Evolutionary conservation across 2,329 filamentous ascomycete species (phyloP).

Genomic region (Fusarium nygamai): DNA sequence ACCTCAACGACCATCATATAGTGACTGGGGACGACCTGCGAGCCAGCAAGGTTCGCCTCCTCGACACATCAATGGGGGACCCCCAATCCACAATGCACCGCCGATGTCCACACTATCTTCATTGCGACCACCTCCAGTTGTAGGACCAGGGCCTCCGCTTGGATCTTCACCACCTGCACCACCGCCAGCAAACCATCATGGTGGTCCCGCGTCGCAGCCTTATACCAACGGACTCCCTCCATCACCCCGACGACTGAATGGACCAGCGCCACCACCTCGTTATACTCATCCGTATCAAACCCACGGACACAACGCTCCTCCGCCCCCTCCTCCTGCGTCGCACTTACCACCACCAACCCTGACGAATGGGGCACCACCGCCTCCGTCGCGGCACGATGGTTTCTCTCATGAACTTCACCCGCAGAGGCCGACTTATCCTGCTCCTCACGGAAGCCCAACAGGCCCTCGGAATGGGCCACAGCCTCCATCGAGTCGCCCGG

Average conservation of each 20-base stretch:
- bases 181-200: conserved; percentile 53
- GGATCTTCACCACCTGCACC: conserved; percentile 56
- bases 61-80: conserved; percentile 62
- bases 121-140: conserved; percentile 61
- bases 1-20: conserved; percentile 45
- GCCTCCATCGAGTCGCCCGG: conserved; percentile 51
- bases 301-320: conserved; percentile 39
- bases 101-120: conserved; percentile 52
- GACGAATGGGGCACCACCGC: conserved; percentile 45
- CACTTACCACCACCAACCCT: conserved; percentile 46
- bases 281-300: conserved; percentile 53
- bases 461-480: conserved; percentile 53
- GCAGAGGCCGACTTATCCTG: conserved; percentile 54
- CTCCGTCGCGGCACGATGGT: conserved; percentile 45
- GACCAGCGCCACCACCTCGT: conserved; percentile 54
- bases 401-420: conserved; percentile 55
- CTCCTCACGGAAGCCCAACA: conserved; percentile 58
- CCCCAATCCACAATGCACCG: conserved; percentile 45
- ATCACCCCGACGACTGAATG: conserved; percentile 59
- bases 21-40: conserved; percentile 62
- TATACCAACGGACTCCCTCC: conserved; percentile 58
- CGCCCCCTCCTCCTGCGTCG: conserved; percentile 14
- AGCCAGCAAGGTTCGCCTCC: conserved; percentile 60
- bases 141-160: conserved; percentile 46
- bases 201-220: conserved; percentile 44